These are phyloP conservation scores for Yarrowia keelungensis DNA, from an alignment of 805 yeast genomes.

Conservation along the genomic window DNA sequence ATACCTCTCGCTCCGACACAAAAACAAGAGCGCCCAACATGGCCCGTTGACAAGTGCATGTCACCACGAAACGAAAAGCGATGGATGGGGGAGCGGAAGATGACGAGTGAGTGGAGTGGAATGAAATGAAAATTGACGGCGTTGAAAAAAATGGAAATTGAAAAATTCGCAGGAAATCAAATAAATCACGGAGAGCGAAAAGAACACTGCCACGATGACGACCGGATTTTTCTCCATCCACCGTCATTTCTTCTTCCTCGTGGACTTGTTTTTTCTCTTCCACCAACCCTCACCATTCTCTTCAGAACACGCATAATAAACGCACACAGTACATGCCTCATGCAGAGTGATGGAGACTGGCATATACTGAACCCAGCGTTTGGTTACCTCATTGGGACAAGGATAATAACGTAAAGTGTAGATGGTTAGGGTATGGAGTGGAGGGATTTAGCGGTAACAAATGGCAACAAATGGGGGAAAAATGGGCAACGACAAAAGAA, in stretches of 20 bases:
- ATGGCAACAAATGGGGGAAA: not conserved
- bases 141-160: too few species aligned
- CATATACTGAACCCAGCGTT: conserved; percentile 32
- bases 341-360: conserved; percentile 27
- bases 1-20: conserved; percentile 9
- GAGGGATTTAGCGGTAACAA: not conserved
- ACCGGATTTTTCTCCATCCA: too few species aligned
- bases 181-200: too few species aligned
- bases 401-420: conserved; percentile 11
- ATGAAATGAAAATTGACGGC: too few species aligned
- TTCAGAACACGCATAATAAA: not conserved
- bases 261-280: too few species aligned
- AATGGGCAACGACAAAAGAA: not conserved
- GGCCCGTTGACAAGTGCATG: conserved; percentile 30
- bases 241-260: too few species aligned
- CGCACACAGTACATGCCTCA: not conserved
- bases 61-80: not conserved
- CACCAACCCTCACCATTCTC: too few species aligned
- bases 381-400: conserved; percentile 28
- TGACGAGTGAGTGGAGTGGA: too few species aligned
- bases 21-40: conserved; percentile 19
- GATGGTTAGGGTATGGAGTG: not conserved
- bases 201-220: too few species aligned
- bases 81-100: too few species aligned
- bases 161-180: too few species aligned